Base-by-base conservation (phyloP, 2,329 filamentous ascomycete species). In the Parascedosporium putredinis region DNA sequence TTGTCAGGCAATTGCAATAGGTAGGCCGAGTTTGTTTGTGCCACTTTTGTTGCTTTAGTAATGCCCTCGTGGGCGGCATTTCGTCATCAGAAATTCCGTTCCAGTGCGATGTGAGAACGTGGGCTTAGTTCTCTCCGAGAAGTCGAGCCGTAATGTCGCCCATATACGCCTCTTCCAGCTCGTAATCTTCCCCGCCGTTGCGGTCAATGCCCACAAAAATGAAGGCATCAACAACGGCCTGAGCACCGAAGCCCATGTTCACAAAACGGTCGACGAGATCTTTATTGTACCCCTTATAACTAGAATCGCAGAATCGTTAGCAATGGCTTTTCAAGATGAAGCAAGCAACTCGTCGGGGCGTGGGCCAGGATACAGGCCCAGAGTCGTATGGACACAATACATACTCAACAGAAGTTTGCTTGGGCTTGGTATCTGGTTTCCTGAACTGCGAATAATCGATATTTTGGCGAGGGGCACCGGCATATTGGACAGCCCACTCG, bases 241-340 rank as follows among this genome's bases (percentile, higher is more conserved):
- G 86, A 2, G 95, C 77, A 51, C 88, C 83, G 58, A 97, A 97
- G 9, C 91, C 91, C 91, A 97, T 97, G 58, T 73, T 78, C 14
- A 86, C 81, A 58, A 97, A 97, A 4, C 84, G 78, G 59, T 93
- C 82, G 55, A 97, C 79, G 36, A 96, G 74, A 27, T 84, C 77
- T 60, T 83, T 85, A 67, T 89, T 90, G 67, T 95, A 97, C 2
- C 93, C 91, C 55, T 84, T 78, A 62, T 95, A 96, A 54, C 86
- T 91, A 33, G 47, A 36, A 25, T 22, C n/a, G n/a, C n/a, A n/a
- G n/a, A n/a, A n/a, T n/a, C n/a, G 25, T 43, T 43, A 20, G 40
- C 5, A 43, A 43, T n/a, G n/a, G n/a, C n/a, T n/a, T n/a, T n/a
- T n/a, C n/a, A n/a, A n/a, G n/a, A n/a, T n/a, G n/a, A n/a, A n/a